A percentile compares a stretch with the other conserved stretches of the same genome.
Conservation (phyloP, 495 filamentous ascomycete species). For the Friedmanniomyces simplex region DNA sequence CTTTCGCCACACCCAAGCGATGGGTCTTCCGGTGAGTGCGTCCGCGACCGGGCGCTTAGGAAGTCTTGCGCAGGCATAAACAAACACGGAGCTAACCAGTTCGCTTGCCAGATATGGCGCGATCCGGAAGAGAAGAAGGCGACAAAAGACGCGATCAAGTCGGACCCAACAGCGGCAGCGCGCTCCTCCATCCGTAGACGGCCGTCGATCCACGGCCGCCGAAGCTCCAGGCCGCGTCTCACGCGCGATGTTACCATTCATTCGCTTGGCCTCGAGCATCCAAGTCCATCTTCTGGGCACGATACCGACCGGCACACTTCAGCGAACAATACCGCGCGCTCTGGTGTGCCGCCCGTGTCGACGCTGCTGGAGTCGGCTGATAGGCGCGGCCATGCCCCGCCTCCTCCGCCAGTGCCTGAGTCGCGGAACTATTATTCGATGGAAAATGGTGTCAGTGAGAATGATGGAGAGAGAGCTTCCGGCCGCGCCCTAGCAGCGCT, state of each 20-base stretch:
- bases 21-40: slow-evolving; percentile 71
- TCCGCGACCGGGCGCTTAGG: not conserved
- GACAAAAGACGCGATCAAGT: slow-evolving; percentile 42
- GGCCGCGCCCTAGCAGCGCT: not conserved
- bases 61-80: not conserved
- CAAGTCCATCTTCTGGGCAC: not conserved
- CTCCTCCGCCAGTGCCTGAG: slow-evolving; percentile 10
- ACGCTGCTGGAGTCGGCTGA: slow-evolving; percentile 17
- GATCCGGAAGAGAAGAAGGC: slow-evolving; percentile 43
- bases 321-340: not conserved
- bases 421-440: slow-evolving; percentile 4
- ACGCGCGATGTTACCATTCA: slow-evolving; percentile 7
- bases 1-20: not conserved
- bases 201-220: slow-evolving; percentile 10
- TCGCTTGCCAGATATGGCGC: slow-evolving; percentile 44
- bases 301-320: slow-evolving; percentile 18
- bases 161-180: slow-evolving; percentile 46
- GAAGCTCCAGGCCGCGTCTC: slow-evolving; percentile 8
- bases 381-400: not conserved
- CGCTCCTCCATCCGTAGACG: slow-evolving; percentile 59
- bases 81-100: slow-evolving; percentile 16
- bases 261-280: not conserved
- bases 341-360: slow-evolving; percentile 16
- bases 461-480: not conserved
- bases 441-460: not conserved